Evolutionary conservation across 345 rosid genomes (phyloP), one percentile per base, ranked within the genome.

Genomic region (Laguncularia racemosa): DNA sequence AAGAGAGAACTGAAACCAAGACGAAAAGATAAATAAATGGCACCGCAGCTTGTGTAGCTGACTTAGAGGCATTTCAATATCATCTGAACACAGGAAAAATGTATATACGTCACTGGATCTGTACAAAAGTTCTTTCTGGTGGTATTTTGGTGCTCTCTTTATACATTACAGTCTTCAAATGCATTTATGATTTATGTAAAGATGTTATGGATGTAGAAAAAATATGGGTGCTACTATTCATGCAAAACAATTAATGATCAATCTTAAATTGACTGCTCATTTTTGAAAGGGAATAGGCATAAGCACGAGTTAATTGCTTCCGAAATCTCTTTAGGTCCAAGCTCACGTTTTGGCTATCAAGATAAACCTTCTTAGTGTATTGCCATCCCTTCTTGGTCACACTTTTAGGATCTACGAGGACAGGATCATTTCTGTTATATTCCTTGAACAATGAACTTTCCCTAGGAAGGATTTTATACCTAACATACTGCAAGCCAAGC

Each of bases 351-450:
- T 88, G 96, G 63, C 78, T 68, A 15, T 80, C 86, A 16, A 88
- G 82, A 76, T 88, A 88, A 23, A 84, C 80, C 56, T 72, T 61
- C 76, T 89, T 89, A 0, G 96, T 89, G 77, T 73, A 81, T 54
- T 89, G 77, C 95, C 96, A 89, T 52, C 96, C 95, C 69, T 75
- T 89, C 1, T 62, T 48, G 16, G 63, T 66, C 60, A 89, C 76
- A 46, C 91, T 80, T 9, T 68, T 53, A 0, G 95, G 96, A 57
- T 89, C 84, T 57, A 56, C 52, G 47, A 89, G 86, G 50, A 89
- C 58, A 7, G 95, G 84, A 67, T 85, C 91, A 46, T 73, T 65
- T 65, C 67, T 71, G 12, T 76, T 79, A 46, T 85, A 85, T 43
- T 74, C 67, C 2, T 65, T 81, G 45, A 75, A 85, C 65, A 89